These are phyloP conservation scores for Trypanosoma boissoni DNA, from an alignment of 208 protist genomes.

Conservation along the genomic window DNA sequence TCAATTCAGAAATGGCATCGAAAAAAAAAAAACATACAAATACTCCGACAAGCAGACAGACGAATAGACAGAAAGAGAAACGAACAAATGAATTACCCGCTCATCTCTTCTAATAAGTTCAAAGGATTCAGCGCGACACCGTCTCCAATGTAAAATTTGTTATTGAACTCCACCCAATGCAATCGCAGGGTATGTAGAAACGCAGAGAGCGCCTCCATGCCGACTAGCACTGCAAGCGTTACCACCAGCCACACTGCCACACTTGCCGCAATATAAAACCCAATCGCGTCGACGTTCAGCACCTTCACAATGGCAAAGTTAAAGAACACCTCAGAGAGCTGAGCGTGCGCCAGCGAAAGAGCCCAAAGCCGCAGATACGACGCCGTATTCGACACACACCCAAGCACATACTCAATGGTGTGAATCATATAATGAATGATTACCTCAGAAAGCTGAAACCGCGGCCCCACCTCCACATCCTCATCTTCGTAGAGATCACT, in stretches of 20 bases:
- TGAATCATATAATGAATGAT: conserved; percentile 99
- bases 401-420: conserved; percentile 99
- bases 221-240: conserved; percentile 96
- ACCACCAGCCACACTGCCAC: conserved; percentile 91
- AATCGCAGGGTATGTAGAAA: conserved; percentile 99
- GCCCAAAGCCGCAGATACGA: conserved; percentile 99
- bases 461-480: conserved; percentile 20
- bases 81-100: neutral
- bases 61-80: conserved; percentile 6
- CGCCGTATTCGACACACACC: conserved; percentile 99
- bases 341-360: conserved; percentile 98
- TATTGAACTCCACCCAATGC: conserved; percentile 98
- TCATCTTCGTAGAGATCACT: conserved; percentile 22
- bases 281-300: conserved; percentile 37
- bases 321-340: conserved; percentile 93
- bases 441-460: conserved; percentile 94
- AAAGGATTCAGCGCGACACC: conserved; percentile 79
- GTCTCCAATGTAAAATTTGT: conserved; percentile 96
- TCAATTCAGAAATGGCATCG: too few species aligned
- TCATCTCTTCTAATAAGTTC: conserved; percentile 18
- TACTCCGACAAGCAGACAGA: too few species aligned
- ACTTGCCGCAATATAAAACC: conserved; percentile 77
- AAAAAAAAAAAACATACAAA: conserved; percentile 12
- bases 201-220: conserved; percentile 99
- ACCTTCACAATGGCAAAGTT: conserved; percentile 63